Evolutionary conservation across 1,284 basidiomycete genomes (phyloP), one percentile per base, ranked within the genome.

Genomic region (Malassezia caprae): DNA sequence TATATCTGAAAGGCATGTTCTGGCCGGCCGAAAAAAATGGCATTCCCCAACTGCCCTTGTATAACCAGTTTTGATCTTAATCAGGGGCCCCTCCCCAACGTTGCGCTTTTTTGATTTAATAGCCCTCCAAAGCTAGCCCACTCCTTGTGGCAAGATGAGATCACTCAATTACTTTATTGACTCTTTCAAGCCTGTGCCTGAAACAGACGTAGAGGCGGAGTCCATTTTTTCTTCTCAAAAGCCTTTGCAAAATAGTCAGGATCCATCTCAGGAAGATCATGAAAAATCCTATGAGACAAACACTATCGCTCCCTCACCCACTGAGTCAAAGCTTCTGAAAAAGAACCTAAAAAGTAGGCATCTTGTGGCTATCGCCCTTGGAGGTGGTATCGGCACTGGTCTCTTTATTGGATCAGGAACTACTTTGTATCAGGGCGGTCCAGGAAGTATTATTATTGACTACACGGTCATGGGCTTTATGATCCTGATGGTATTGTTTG

Each of bases 341-440:
- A 35, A 39, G 13, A 48, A 34, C 4, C 40, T 57, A 1, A 17
- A 37, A 32, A 48, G 32, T 11, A 44, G 55, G 4, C 55, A 57
- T 27, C 46, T 57, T 23, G 26, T 24, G 2, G 51, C 51, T 17
- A 52, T 57, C 27, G 49, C 55, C 12, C 44, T 57, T 8, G 68
- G 66, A 13, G 63, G 68, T 32, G 64, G 64, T 47, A 68, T 70
- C 24, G 68, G 68, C 10, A 70, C 68, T 3, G 68, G 68, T 60
- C 58, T 70, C 11, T 70, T 68, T 24, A 62, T 70, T 48, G 68
- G 68, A 3, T 60, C 60, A 2, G 69, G 67, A 31, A 47, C 57
- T 28, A 62, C 60, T 3, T 61, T 69, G 13, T 52, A 56, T 23
- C 61, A 58, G 6, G 67, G 63, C 10, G 69, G 69, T 26, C 69